Evolutionary conservation across 495 filamentous ascomycete species (phyloP), one percentile per base, ranked within the genome.

Genomic region (Bombardia bombarda): DNA sequence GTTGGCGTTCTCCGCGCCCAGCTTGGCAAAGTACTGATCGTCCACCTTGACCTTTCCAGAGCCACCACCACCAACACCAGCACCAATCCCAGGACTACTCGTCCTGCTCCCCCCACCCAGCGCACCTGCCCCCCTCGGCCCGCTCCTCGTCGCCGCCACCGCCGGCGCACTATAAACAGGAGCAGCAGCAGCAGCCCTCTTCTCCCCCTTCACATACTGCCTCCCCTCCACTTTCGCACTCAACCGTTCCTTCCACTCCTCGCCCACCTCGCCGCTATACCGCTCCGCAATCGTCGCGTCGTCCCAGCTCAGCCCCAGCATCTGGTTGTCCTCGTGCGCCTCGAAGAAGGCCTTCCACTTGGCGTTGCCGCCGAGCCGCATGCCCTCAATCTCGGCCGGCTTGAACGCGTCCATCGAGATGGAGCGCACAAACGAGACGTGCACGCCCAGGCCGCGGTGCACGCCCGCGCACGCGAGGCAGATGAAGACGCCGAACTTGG

Each of bases 341-440:
- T 92, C 79, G 62, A 86, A 96, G 70, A 94, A 95, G 5, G 71
- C 60, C 42, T 77, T 79, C 86, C 88, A 96, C n/a, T 74, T 70
- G 30, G 81, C 79, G 62, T 96, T 96, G 34, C 89, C 89, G 17
- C 89, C 89, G 10, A 79, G 63, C 20, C 85, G 74, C 89, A 96
- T 94, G 50, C 88, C 81, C 61, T 80, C 75, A 46, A 94, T 86
- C 59, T 95, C 89, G 43, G 70, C 69, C 49, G 77, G 76, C 61
- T 98, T 98, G 70, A 98, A 96, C 44, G 86, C 84, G 71, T 98
- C 92, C 92, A 98, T 98, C 35, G 86, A 93, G 50, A 97, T 87
- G 46, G 80, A 86, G 49, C 92, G 84, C 41, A 98, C 87, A 67
- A 98, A 98, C 57, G 88, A 95, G 57, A 98, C 95, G 70, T 98